These are phyloP conservation scores for Dactylorhiza incarnata DNA, from an alignment of 106 monocot genomes.

Conservation along the genomic window DNA sequence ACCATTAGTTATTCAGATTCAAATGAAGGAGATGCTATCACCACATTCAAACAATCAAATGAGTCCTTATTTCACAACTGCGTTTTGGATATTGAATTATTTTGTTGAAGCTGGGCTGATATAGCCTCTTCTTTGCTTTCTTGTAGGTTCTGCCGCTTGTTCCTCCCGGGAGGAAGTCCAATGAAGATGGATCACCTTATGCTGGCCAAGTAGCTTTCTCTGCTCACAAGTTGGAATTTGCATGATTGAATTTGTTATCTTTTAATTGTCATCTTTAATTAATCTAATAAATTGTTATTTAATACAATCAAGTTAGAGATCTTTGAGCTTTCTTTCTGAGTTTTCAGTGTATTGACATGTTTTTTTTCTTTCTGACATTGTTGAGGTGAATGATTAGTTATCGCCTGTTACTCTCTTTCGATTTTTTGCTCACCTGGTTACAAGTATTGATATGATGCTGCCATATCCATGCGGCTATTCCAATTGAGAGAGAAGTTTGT, in stretches of 20 bases:
- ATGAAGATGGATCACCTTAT: conserved; percentile 96
- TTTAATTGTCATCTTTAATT: neutral
- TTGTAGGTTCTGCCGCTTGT: conserved; percentile 90
- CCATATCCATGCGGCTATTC: neutral
- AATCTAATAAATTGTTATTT: neutral
- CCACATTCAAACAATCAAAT: no score
- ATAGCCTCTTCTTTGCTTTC: neutral
- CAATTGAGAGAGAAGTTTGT: neutral
- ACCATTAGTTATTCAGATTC: no score
- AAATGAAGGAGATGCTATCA: no score
- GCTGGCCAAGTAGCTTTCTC: conserved; percentile 60
- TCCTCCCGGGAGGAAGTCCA: conserved; percentile 89
- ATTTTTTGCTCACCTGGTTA: conserved; percentile 2
- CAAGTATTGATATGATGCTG: neutral
- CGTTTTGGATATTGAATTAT: no score
- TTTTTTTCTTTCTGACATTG: neutral
- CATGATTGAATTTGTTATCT: conserved; percentile 2
- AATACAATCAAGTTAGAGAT: neutral
- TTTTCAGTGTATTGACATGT: neutral
- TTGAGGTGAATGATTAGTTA: neutral
- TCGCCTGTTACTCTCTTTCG: neutral
- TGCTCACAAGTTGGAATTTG: neutral
- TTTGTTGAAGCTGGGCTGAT: neutral
- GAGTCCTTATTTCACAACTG: no score
- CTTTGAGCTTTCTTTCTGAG: neutral